phyloP scores from a whole-genome alignment of 495 filamentous ascomycete genomes.

The Cercophora samala region DNA sequence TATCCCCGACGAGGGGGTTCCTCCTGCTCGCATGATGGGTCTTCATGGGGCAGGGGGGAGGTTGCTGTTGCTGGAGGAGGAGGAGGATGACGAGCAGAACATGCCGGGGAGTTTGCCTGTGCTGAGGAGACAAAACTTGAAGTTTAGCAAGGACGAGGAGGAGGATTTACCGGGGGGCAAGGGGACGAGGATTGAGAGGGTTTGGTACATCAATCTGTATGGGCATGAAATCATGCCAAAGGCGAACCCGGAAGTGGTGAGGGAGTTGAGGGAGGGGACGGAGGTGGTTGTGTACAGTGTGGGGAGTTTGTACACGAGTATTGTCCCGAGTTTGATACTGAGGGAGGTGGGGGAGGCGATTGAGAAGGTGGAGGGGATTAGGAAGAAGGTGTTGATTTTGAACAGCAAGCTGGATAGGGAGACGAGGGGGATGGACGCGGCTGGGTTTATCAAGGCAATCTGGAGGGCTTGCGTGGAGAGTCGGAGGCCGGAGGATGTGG shows the following conservation, averaged over 20 bases:
- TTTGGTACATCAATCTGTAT: slow-evolving; percentile 98
- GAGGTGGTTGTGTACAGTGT: slow-evolving; percentile 82
- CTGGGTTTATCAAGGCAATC: slow-evolving; percentile 77
- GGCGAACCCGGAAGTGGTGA: slow-evolving; percentile 74
- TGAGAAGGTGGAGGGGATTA: slow-evolving; percentile 34
- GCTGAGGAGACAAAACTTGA: slow-evolving; percentile 73
- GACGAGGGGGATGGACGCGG: slow-evolving; percentile 67
- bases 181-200: slow-evolving; percentile 67
- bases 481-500: slow-evolving; percentile 35
- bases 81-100: slow-evolving; percentile 72
- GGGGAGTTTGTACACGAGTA: slow-evolving; percentile 76
- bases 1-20: slow-evolving; percentile 38
- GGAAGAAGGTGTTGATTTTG: slow-evolving; percentile 78
- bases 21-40: background rate
- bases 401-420: slow-evolving; percentile 83
- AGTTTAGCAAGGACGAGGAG: slow-evolving; percentile 65
- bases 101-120: slow-evolving; percentile 79
- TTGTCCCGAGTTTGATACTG: slow-evolving; percentile 73
- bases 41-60: background rate
- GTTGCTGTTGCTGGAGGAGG: slow-evolving; percentile 38
- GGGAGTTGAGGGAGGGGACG: slow-evolving; percentile 54
- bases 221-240: slow-evolving; percentile 80
- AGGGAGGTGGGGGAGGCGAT: slow-evolving; percentile 60
- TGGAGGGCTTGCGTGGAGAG: slow-evolving; percentile 57
- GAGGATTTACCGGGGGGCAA: slow-evolving; percentile 73